Percentiles rank a stretch among this genome's conserved stretches.
phyloP scores from a whole-genome alignment of 2,329 filamentous ascomycete genomes.

The Xylaria sp. region DNA sequence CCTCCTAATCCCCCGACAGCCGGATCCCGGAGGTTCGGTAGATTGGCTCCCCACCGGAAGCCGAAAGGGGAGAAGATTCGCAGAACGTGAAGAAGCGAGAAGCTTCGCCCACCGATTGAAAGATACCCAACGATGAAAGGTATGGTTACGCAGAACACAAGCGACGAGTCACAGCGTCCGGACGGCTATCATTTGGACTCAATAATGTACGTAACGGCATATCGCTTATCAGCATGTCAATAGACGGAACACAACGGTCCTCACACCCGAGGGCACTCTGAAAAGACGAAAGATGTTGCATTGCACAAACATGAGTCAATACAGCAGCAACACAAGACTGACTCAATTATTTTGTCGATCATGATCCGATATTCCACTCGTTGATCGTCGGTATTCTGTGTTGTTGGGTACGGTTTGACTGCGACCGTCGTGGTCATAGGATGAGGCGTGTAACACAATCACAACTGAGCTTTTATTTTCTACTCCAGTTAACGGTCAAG shows the following conservation, averaged over 20 bases:
- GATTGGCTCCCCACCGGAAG: slow-evolving; percentile 1
- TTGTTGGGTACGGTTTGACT: background rate
- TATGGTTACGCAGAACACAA: background rate
- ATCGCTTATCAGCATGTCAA: background rate
- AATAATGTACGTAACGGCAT: background rate
- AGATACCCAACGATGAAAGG: background rate
- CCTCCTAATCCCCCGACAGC: slow-evolving; percentile 6
- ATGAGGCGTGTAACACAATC: background rate
- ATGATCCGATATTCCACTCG: background rate
- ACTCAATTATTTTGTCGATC: background rate
- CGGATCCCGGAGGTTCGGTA: slow-evolving; percentile 11
- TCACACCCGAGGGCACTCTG: background rate
- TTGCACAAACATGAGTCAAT: background rate
- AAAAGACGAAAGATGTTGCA: background rate
- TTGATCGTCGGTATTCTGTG: background rate
- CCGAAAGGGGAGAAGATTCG: background rate
- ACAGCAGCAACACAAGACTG: background rate
- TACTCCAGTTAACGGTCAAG: background rate
- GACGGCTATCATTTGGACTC: background rate
- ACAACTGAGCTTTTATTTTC: background rate
- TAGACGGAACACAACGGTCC: background rate
- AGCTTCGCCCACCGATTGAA: background rate
- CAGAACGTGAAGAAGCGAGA: background rate
- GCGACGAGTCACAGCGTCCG: background rate
- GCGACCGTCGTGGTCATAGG: background rate